Evolutionary conservation across 2,329 filamentous ascomycete genomes (phyloP), one percentile per base, ranked within the genome.

Genomic region (Curvularia spicifera): DNA sequence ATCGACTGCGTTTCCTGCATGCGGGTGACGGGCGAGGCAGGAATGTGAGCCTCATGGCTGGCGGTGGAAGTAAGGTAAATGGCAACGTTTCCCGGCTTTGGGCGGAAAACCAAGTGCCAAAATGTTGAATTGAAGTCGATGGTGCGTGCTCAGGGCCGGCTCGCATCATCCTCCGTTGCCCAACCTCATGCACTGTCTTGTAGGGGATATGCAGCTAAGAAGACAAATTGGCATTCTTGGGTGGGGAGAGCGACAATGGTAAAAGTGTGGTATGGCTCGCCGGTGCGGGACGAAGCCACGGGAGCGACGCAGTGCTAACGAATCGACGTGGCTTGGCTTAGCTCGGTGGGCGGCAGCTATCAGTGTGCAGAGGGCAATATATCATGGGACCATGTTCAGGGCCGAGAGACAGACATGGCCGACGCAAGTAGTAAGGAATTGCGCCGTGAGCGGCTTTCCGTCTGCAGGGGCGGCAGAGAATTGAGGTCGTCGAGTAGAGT

Each of bases 1-100:
- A 76, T 24, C 87, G 82, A 20, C 73, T 69, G 31, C 87, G 83
- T 68, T 88, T 88, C 50, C 59, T 66, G 13, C 63, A 58, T n/a
- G 64, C 52, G n/a, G 61, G 48, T 44, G 65, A 51, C 13, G 69
- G 56, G 22, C 62, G 64, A 35, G 71, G 75, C 31, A 64, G 60
- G 65, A 79, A 80, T 20, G 65, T 70, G 51, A 80, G 73, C 33
- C 68, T 69, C 62, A 73, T 68, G 8, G 70, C 63, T 26, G 64
- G 66, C 8, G 53, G 59, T 24, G 75, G 69, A 37, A 64, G 52
- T 52, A 71, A 56, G 29, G 49, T 43, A 51, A 78, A 81, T 18
- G 71, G 70, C 56, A 81, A 78, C 13, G 66, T 64, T 18, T 60
- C 29, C 18, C 50, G 47, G 37, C 44, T 35, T 43, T 51, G 47